Percentiles rank a stretch among this genome's conserved stretches.
These are phyloP conservation scores for Coemansia sp. DNA, from an alignment of 192 early-diverging fungal genomes.

Conservation along the genomic window DNA sequence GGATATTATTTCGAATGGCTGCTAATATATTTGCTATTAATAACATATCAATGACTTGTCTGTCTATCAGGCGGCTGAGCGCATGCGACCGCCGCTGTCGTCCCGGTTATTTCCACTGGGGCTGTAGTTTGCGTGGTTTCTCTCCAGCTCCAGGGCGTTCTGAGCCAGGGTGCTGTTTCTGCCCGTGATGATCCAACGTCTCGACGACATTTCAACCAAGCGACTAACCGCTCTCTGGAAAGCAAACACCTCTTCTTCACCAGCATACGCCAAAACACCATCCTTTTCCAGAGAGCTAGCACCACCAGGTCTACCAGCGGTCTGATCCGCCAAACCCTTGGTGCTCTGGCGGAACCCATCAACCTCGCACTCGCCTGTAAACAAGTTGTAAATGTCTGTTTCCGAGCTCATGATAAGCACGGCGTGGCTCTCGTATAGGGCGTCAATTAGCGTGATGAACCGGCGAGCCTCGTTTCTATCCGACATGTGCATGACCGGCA, in stretches of 20 bases:
- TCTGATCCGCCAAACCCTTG: background rate
- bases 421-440: slow-evolving; percentile 82
- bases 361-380: slow-evolving; percentile 60
- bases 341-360: slow-evolving; percentile 21
- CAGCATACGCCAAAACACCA: slow-evolving; percentile 33
- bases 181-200: slow-evolving; percentile 59
- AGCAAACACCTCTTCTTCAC: slow-evolving; percentile 94
- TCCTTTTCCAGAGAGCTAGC: slow-evolving; percentile 1
- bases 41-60: too few relatives aligned
- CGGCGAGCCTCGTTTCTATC: slow-evolving; percentile 85
- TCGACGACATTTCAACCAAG: slow-evolving; percentile 88
- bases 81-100: slow-evolving; percentile 4
- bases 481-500: slow-evolving; percentile 61
- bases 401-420: slow-evolving; percentile 72
- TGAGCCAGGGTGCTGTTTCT: slow-evolving; percentile 26
- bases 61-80: slow-evolving; percentile 9
- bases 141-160: slow-evolving; percentile 32
- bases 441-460: slow-evolving; percentile 92
- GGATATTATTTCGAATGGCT: background rate
- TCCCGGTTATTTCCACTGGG: too few relatives aligned
- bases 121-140: too few relatives aligned
- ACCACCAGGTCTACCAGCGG: too few relatives aligned
- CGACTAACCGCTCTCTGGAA: slow-evolving; percentile 91
- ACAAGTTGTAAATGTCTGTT: slow-evolving; percentile 60
- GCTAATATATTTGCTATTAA: background rate